phyloP scores from a whole-genome alignment of 176 grass and related monocot species.

The Lolium perenne region DNA sequence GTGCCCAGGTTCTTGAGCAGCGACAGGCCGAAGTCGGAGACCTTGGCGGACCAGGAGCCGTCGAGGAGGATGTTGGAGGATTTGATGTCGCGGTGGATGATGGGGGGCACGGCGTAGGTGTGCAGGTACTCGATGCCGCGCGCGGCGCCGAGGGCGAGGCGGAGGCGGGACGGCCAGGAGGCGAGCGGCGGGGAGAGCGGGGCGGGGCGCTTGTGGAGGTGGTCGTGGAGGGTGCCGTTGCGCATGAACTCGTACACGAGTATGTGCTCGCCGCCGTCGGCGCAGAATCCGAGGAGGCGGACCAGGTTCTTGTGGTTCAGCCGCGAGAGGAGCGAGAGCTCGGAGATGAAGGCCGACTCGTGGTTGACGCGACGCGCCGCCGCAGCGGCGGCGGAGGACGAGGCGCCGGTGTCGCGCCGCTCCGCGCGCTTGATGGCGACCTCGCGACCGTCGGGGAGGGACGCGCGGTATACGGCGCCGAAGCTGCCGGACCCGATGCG shows the following conservation, averaged over 20 bases:
- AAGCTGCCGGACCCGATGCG: conserved; percentile 93
- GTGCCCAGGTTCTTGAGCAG: conserved; percentile 44
- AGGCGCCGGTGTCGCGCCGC: conserved; percentile 15
- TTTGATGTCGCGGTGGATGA: conserved; percentile 74
- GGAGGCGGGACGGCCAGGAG: conserved; percentile 65
- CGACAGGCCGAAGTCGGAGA: conserved; percentile 90
- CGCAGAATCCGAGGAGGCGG: conserved; percentile 83
- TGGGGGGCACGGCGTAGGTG: conserved; percentile 91
- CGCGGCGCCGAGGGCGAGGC: conserved; percentile 82
- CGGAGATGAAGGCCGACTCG: conserved; percentile 67
- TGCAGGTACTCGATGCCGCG: conserved; percentile 96
- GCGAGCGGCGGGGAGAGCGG: conserved; percentile 56
- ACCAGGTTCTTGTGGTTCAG: conserved; percentile 99
- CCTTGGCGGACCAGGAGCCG: conserved; percentile 69
- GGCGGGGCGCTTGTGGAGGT: conserved; percentile 58
- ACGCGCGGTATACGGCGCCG: conserved; percentile 79
- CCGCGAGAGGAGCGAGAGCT: conserved; percentile 86
- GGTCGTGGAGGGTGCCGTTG: conserved; percentile 81
- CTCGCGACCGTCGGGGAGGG: conserved; percentile 69
- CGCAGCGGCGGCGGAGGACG: conserved; percentile 25
- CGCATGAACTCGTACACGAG: conserved; percentile 95
- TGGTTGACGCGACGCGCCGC: conserved; percentile 43
- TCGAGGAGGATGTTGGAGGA: conserved; percentile 85
- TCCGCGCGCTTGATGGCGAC: conserved; percentile 92
- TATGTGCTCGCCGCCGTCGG: conserved; percentile 70